phyloP scores from a whole-genome alignment of 306 rosid genomes.

The Vigna angularis region DNA sequence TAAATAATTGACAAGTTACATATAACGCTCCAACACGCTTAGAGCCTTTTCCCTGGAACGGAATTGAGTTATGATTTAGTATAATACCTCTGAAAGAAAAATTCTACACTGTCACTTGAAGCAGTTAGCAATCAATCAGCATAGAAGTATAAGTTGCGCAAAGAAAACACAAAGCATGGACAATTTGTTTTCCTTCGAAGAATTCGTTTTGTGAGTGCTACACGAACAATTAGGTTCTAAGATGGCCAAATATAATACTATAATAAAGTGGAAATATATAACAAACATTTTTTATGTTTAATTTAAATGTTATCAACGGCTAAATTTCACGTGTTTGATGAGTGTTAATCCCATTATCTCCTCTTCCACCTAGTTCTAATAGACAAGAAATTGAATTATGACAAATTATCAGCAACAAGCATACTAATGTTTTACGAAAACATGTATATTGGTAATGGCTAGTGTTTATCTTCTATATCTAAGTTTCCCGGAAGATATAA shows the following conservation, averaged over 20 bases:
- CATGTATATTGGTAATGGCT: not conserved
- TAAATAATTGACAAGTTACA: conserved; percentile 94
- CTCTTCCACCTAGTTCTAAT: conserved; percentile 17
- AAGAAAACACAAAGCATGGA: not conserved
- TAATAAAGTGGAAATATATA: not conserved
- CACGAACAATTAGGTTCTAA: not conserved
- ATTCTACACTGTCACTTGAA: conserved; percentile 19
- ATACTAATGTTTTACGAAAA: not conserved
- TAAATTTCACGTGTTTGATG: not conserved
- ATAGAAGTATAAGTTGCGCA: conserved; percentile 36
- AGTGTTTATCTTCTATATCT: not conserved
- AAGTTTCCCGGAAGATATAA: not conserved
- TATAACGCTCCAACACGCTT: conserved; percentile 96
- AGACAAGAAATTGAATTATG: not conserved
- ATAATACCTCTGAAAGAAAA: conserved; percentile 19
- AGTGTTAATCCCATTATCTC: conserved; percentile 26
- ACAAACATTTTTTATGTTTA: not conserved
- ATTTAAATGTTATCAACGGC: not conserved
- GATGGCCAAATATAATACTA: conserved; percentile 2
- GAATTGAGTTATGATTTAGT: conserved; percentile 36
- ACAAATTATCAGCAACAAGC: not conserved
- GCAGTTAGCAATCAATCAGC: conserved; percentile 5
- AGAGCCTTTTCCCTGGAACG: conserved; percentile 86
- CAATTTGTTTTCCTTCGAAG: conserved; percentile 21
- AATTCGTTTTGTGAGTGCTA: not conserved